Conservation (phyloP, 495 filamentous ascomycete species). For the Rusavskia elegans region DNA sequence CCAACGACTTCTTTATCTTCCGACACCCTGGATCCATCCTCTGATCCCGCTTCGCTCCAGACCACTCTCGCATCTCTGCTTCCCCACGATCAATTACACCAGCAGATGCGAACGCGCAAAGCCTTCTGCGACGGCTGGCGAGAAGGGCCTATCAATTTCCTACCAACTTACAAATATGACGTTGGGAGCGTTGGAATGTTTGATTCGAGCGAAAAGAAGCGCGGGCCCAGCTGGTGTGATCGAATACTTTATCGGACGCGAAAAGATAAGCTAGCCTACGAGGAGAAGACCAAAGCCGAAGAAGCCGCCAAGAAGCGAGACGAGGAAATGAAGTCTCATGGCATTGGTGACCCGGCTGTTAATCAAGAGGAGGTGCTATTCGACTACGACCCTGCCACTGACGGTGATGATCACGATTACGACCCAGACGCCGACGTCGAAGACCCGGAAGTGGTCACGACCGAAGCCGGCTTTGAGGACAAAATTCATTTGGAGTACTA, state of each 20-base stretch:
- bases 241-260: conserved; percentile 78
- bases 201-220: conserved; percentile 84
- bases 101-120: conserved; percentile 55
- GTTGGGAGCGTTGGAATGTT: conserved; percentile 84
- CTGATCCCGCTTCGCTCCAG: conserved; percentile 53
- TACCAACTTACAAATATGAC: conserved; percentile 95
- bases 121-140: conserved; percentile 82
- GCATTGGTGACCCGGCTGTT: conserved; percentile 49
- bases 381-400: conserved; percentile 64
- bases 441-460: conserved; percentile 25
- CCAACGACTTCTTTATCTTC: neutral
- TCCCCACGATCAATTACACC: conserved; percentile 74
- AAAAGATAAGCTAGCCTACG: conserved; percentile 51
- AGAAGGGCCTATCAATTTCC: conserved; percentile 74
- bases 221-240: conserved; percentile 94
- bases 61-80: conserved; percentile 75
- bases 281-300: conserved; percentile 46
- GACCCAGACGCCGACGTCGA: conserved; percentile 28
- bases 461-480: conserved; percentile 43
- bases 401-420: conserved; percentile 42
- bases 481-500: conserved; percentile 59
- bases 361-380: conserved; percentile 78
- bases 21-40: conserved; percentile 24
- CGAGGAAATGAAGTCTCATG: conserved; percentile 68
- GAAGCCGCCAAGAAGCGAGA: conserved; percentile 55